Base-by-base conservation (phyloP, 2,329 filamentous ascomycete species). In the Calonectria henricotiae region DNA sequence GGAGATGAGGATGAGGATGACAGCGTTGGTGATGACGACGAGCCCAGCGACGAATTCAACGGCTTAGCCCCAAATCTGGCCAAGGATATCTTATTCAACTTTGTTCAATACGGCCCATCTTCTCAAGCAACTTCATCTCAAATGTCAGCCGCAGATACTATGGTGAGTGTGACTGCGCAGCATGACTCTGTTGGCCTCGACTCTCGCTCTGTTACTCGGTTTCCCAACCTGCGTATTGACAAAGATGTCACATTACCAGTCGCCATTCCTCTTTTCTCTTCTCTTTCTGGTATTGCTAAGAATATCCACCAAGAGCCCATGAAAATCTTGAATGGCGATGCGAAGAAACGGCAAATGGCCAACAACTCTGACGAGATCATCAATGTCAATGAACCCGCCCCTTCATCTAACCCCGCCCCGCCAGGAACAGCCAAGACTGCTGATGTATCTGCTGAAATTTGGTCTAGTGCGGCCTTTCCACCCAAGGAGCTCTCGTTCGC, bases 401-500 rank as follows among this genome's bases (percentile, higher is more conserved):
- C 15, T 20, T 54, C 47, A 27, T 9, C 27, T 3, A 5, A 12
- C 27, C 13, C n/a, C 35, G 11, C 4, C 5, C 11, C 35, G n/a
- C 11, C n/a, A 9, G 17, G 35, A 35, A 35, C 12, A 20, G 5
- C 17, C 9, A 35, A 13, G 23, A 17, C 11, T 4, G 30, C 2
- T 9, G 17, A n/a, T 54, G 5, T 30, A 17, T 23, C 9, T 8
- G 9, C 7, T 15, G 7, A 23, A 5, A 20, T 9, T 17, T 60
- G 54, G 54, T 8, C 54, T 17, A 41, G 15, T n/a, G 32, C 25
- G 17, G 46, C 30, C 23, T 30, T 25, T 7, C 44, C 62, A 20
- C 73, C 74, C 4, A 41, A n/a, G 27, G 37, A 71, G n/a, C 74
- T 70, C 17, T 25, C 68, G 5, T 32, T 51, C 23, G 17, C 54